Percentiles rank a stretch among this genome's conserved stretches.
Conservation (phyloP, 2,329 filamentous ascomycete genomes). For the Fusarium circinatum region DNA sequence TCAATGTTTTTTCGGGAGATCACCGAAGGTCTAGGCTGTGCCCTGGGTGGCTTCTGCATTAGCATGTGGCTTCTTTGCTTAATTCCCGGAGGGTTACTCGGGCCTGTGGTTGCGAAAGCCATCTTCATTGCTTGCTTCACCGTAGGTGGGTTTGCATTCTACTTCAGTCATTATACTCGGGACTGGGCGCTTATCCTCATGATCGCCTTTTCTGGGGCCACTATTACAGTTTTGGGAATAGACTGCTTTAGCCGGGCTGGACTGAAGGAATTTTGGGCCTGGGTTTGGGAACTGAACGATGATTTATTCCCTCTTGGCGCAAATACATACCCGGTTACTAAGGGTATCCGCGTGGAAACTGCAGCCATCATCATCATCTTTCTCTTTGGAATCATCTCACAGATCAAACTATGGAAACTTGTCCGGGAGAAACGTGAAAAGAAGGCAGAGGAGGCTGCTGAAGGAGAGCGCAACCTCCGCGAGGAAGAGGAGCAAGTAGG, state of each 20-base stretch:
- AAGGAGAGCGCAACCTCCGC: slow-evolving; percentile 64
- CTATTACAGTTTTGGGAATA: slow-evolving; percentile 81
- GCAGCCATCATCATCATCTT: slow-evolving; percentile 80
- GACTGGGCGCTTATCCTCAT: slow-evolving; percentile 80
- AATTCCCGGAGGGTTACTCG: slow-evolving; percentile 78
- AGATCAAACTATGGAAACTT: slow-evolving; percentile 86
- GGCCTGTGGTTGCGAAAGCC: slow-evolving; percentile 68
- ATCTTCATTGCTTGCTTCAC: slow-evolving; percentile 82
- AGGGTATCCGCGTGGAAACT: slow-evolving; percentile 86
- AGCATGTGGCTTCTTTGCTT: slow-evolving; percentile 92
- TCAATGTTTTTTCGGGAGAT: slow-evolving; percentile 85
- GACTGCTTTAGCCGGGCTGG: slow-evolving; percentile 93
- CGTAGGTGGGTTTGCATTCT: slow-evolving; percentile 74
- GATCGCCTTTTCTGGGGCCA: slow-evolving; percentile 85
- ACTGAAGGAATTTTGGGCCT: slow-evolving; percentile 95
- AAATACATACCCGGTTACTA: slow-evolving; percentile 84
- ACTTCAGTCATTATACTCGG: slow-evolving; percentile 81
- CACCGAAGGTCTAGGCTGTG: slow-evolving; percentile 81
- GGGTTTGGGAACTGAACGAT: slow-evolving; percentile 85
- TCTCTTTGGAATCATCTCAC: slow-evolving; percentile 81
- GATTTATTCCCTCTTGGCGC: slow-evolving; percentile 82
- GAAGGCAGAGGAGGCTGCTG: slow-evolving; percentile 61
- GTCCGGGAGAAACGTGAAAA: slow-evolving; percentile 71
- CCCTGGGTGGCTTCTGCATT: slow-evolving; percentile 86
- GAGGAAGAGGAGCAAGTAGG: slow-evolving; percentile 77